Percentiles rank a stretch among this genome's conserved stretches.
These are phyloP conservation scores for Pezicula carpinea DNA, from an alignment of 2,329 filamentous ascomycete genomes.

Conservation along the genomic window DNA sequence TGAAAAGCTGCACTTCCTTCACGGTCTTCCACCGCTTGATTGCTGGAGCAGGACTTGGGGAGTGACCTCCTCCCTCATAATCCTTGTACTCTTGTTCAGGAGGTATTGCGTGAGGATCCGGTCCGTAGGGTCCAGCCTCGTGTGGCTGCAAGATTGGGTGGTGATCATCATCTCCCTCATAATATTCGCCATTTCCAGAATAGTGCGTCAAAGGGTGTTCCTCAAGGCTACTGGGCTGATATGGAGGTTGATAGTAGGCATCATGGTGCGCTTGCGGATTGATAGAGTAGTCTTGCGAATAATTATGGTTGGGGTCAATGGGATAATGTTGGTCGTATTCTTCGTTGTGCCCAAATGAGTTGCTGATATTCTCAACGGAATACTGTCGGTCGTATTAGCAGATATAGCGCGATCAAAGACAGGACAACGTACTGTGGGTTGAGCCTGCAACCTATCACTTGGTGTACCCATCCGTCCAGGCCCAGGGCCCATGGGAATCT, in stretches of 20 bases:
- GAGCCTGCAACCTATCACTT: slow-evolving; percentile 73
- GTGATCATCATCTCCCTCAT: slow-evolving; percentile 62
- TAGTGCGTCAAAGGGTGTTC: slow-evolving; percentile 24
- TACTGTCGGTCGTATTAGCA: slow-evolving; percentile 41
- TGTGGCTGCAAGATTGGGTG: slow-evolving; percentile 67
- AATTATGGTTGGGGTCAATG: slow-evolving; percentile 41
- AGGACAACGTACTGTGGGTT: slow-evolving; percentile 68
- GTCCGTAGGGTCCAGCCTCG: slow-evolving; percentile 47
- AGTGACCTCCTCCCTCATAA: slow-evolving; percentile 37
- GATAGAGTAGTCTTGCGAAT: slow-evolving; percentile 65
- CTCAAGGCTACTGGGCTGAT: slow-evolving; percentile 52
- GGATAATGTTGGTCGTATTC: slow-evolving; percentile 50
- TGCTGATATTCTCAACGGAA: slow-evolving; percentile 63
- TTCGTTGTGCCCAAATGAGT: slow-evolving; percentile 59
- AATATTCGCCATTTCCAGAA: slow-evolving; percentile 18
- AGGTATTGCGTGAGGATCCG: slow-evolving; percentile 43
- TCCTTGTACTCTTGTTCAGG: slow-evolving; percentile 37
- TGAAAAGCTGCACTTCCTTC: slow-evolving; percentile 95
- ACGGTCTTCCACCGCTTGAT: slow-evolving; percentile 96
- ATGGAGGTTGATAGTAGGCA: slow-evolving; percentile 78
- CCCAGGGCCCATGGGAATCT: slow-evolving; percentile 63
- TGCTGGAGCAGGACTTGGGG: slow-evolving; percentile 49
- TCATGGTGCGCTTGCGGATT: slow-evolving; percentile 85
- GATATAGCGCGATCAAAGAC: not conserved
- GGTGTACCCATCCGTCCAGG: slow-evolving; percentile 43